Evolutionary conservation across 2,329 filamentous ascomycete genomes (phyloP).

Genomic region (Leptographium galeiforme): DNA sequence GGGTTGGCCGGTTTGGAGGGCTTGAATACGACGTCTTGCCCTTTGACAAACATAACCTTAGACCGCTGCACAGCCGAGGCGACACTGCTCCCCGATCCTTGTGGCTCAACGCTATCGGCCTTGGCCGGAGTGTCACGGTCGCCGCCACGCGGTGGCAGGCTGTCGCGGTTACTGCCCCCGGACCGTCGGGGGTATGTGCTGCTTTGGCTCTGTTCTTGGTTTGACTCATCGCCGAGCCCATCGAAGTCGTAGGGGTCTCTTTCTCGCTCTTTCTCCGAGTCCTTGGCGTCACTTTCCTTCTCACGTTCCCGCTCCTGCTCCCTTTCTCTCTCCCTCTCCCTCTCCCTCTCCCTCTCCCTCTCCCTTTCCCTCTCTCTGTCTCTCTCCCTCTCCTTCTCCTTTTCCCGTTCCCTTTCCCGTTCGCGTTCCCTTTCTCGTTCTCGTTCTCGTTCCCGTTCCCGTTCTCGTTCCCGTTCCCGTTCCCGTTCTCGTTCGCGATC

Average conservation of each 20-base stretch:
- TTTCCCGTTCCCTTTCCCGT: not conserved
- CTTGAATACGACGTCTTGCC: slow-evolving; percentile 55
- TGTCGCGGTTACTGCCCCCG: slow-evolving; percentile 19
- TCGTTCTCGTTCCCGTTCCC: not conserved
- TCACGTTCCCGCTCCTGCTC: slow-evolving; percentile 2
- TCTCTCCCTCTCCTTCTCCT: slow-evolving; percentile 10
- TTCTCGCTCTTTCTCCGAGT: slow-evolving; percentile 6
- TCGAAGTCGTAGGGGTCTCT: slow-evolving; percentile 27
- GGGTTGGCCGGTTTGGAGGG: slow-evolving; percentile 34
- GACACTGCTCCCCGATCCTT: slow-evolving; percentile 18
- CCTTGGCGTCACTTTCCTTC: slow-evolving; percentile 2
- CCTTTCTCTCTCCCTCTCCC: not conserved
- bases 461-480: not conserved
- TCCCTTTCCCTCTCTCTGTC: slow-evolving; percentile 13
- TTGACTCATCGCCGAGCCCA: slow-evolving; percentile 26
- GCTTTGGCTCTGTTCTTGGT: slow-evolving; percentile 26
- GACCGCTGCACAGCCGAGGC: slow-evolving; percentile 27
- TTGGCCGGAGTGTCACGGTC: slow-evolving; percentile 42
- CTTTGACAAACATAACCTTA: slow-evolving; percentile 44
- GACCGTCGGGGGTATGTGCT: slow-evolving; percentile 22
- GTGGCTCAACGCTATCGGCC: slow-evolving; percentile 42
- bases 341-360: not conserved
- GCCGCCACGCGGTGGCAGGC: slow-evolving; percentile 21
- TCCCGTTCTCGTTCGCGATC: slow-evolving; percentile 17
- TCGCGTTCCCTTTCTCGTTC: slow-evolving; percentile 1